phyloP scores from a whole-genome alignment of 2,329 filamentous ascomycete genomes.

The Rutstroemia sp. region DNA sequence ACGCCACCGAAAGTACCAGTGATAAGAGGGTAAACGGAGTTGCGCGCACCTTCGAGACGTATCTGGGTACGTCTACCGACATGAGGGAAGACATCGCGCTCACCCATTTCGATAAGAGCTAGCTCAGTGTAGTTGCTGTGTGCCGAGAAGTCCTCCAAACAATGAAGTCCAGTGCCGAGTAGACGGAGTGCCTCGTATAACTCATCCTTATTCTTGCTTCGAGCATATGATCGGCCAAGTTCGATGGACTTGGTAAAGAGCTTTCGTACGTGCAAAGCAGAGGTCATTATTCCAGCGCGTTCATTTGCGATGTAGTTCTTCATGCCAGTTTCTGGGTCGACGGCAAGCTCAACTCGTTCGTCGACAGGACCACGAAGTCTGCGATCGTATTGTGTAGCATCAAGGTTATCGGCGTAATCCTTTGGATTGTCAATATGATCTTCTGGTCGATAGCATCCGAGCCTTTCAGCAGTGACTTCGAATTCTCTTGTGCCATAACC shows the following conservation, averaged over 20 bases:
- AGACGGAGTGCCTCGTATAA: constrained; percentile 81
- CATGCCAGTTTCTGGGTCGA: constrained; percentile 69
- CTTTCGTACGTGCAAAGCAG: constrained; percentile 65
- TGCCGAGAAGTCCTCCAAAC: constrained; percentile 84
- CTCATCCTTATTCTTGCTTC: constrained; percentile 62
- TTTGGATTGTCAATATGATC: constrained; percentile 77
- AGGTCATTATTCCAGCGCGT: constrained; percentile 69
- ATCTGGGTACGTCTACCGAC: constrained; percentile 70
- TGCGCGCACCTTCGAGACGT: constrained; percentile 56
- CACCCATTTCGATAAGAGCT: constrained; percentile 79
- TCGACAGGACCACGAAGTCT: constrained; percentile 78
- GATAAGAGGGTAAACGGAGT: constrained; percentile 69
- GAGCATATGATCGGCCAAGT: constrained; percentile 67
- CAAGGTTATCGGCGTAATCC: constrained; percentile 81
- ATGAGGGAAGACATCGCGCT: constrained; percentile 76
- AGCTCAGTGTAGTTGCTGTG: constrained; percentile 93
- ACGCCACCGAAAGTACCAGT: constrained; percentile 94
- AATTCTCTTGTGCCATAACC: constrained; percentile 80
- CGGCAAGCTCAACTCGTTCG: constrained; percentile 66
- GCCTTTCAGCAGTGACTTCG: constrained; percentile 70
- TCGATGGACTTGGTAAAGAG: constrained; percentile 70
- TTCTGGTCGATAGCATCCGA: constrained; percentile 75
- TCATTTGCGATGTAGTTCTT: constrained; percentile 97
- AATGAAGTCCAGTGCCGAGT: constrained; percentile 82
- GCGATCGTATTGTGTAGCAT: constrained; percentile 74